Base-by-base conservation (phyloP, 2,329 filamentous ascomycete species). In the Fusarium anguioides region DNA sequence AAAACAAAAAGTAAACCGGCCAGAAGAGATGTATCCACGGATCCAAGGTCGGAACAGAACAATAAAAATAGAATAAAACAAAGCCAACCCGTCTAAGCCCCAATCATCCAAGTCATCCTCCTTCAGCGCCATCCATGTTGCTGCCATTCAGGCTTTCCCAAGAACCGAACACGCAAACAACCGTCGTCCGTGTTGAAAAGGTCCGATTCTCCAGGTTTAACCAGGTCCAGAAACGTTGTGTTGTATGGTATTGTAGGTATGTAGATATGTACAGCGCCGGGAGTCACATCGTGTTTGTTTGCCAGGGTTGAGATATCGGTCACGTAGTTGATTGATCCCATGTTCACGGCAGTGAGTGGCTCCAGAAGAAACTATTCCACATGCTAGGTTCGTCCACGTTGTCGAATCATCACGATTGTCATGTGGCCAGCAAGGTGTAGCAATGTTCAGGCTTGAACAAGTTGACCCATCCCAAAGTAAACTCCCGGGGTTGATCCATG, bases 391-490 rank as follows among this genome's bases (percentile, higher is more conserved):
- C 18, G 18, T 53, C 40, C 33, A 29, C 35, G 10, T 33, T 37
- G 49, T 46, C 63, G 64, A 55, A 26, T 37, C 36, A 15, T 68
- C 64, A 68, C 52, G 29, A 52, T 35, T 54, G 53, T 27, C 36
- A 64, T 49, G 18, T 37, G 49, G 33, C 49, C 61, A 53, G 39
- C 31, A 47, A 49, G 49, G 44, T 57, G 49, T 68, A 61, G 64
- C 54, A 68, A 44, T 33, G 18, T 66, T 50, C 56, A 62, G 49
- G 17, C 46, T 44, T 41, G 26, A 47, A 26, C 11, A 47, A 33
- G 60, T 57, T 53, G 60, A 46, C 50, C 33, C 35, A 36, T 46
- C 36, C 39, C 46, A 47, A 33, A 49, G 20, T 33, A 41, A 24
- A 24, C 20, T 57, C 40, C 50, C 18, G 20, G 14, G 40, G 18